phyloP scores from a whole-genome alignment of 169 alveolate species.

The Cryptosporidium bovis region DNA sequence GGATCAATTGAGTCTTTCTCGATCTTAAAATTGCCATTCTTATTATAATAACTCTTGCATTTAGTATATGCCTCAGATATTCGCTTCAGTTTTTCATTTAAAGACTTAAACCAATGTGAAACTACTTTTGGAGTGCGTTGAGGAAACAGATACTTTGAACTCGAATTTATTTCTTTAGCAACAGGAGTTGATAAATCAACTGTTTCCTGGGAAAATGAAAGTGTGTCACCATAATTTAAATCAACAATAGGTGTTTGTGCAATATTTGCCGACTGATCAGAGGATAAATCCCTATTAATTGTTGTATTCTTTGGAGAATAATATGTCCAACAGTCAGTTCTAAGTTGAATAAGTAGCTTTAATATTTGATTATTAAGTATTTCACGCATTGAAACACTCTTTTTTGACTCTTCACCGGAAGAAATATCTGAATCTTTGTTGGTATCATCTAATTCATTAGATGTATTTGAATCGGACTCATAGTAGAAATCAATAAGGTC shows the following conservation, averaged over 20 bases:
- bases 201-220: conserved; percentile 43
- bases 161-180: background rate
- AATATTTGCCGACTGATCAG: background rate
- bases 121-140: conserved; percentile 66
- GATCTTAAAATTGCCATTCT: conserved; percentile 36
- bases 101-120: conserved; percentile 46
- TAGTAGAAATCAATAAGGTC: conserved; percentile 44
- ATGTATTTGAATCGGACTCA: conserved; percentile 4
- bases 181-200: conserved; percentile 45
- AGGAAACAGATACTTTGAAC: conserved; percentile 13
- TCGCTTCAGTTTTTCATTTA: conserved; percentile 29
- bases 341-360: conserved; percentile 43
- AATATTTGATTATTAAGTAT: conserved; percentile 34
- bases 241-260: conserved; percentile 20
- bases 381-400: conserved; percentile 32
- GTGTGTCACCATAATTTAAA: background rate
- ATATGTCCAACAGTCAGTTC: conserved; percentile 60
- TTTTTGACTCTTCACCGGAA: background rate
- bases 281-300: background rate
- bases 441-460: background rate
- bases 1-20: conserved; percentile 4
- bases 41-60: conserved; percentile 58
- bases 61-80: conserved; percentile 13
- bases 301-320: conserved; percentile 36
- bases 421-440: background rate